Base-by-base conservation (phyloP, 2,329 filamentous ascomycete species). In the Westerdykella ornata region DNA sequence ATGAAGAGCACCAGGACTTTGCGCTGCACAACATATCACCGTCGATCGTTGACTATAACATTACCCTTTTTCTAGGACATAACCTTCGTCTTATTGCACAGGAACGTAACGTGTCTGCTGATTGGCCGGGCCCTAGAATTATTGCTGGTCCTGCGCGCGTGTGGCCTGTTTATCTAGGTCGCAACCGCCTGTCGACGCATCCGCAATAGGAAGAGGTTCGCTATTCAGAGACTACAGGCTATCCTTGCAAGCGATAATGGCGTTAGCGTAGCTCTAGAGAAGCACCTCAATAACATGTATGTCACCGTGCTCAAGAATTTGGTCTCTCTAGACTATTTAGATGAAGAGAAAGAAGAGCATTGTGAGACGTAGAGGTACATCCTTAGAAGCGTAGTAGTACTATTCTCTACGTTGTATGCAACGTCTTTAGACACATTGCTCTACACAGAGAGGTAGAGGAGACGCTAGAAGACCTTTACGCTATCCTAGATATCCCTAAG, bases 91-190 rank as follows among this genome's bases (percentile, higher is more conserved):
- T 11, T 16, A 17, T 40, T 3, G 14, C n/a, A 22, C n/a, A 34
- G 5, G 28, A 39, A 34, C 26, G 22, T 28, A 13, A 22, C n/a
- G 20, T 49, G 13, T 31, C 31, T 19, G 26, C 9, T 14, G 37
- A 44, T 37, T 22, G 20, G n/a, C n/a, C 59, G 31, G 43, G 48
- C 2, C 9, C 42, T 31, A 33, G 59, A 3, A 30, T 11, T 11
- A 51, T 64, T 9, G 5, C 45, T 68, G 5, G 54, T 62, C 19
- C 15, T 53, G 11, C 61, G 46, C 35, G 44, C 64, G 9, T 42
- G 51, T 36, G 54, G 59, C 7, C 49, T 68, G 16, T 68, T 68
- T 41, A 67, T 68, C 33, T 64, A 52, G 40, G 60, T 65, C 3
- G 48, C 53, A 8, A 61, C 54, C 6, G 48, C 42, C 4, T 59